Percentiles rank a stretch among this genome's conserved stretches.
Evolutionary conservation across 1,284 basidiomycete species (phyloP).

Genomic region (Cryptococcus hybrid): DNA sequence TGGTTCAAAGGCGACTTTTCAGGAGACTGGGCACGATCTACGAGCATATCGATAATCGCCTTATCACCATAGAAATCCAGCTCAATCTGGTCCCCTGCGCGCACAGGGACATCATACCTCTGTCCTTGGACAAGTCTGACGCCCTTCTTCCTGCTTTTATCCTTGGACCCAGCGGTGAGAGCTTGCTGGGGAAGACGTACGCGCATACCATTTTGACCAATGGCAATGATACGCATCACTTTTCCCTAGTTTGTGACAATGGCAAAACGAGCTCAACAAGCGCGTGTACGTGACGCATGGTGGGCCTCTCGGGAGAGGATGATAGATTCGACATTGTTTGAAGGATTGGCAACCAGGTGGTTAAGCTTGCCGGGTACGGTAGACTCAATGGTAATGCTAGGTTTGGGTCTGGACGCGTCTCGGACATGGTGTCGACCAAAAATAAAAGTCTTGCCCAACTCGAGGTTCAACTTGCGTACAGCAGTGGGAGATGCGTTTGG

Average conservation of each 20-base stretch:
- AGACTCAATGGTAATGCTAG: conserved; percentile 4
- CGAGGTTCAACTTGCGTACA: conserved; percentile 8
- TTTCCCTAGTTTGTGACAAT: background rate
- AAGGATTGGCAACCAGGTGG: conserved; percentile 12
- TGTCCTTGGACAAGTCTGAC: conserved; percentile 23
- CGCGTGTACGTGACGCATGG: conserved; percentile 46
- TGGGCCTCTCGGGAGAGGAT: conserved; percentile 38
- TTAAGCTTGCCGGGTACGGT: conserved; percentile 11
- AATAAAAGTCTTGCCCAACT: conserved; percentile 24
- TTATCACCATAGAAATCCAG: conserved; percentile 44
- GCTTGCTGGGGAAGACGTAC: conserved; percentile 11
- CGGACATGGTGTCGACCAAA: conserved; percentile 40
- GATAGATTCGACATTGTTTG: conserved; percentile 21
- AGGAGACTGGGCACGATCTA: conserved; percentile 2
- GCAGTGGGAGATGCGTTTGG: too few relatives aligned
- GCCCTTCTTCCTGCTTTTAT: conserved; percentile 5
- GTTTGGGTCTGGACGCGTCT: conserved; percentile 1
- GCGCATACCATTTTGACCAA: conserved; percentile 49
- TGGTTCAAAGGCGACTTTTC: conserved; percentile 1
- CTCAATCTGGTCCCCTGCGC: conserved; percentile 11
- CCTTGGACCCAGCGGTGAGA: background rate
- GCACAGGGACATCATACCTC: conserved; percentile 14
- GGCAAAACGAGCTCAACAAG: conserved; percentile 28
- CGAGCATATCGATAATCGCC: conserved; percentile 11
- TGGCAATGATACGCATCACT: conserved; percentile 31